A percentile compares a stretch with the other conserved stretches of the same genome.
Conservation (phyloP, 768 basidiomycete species). For the Boletus sp. region DNA sequence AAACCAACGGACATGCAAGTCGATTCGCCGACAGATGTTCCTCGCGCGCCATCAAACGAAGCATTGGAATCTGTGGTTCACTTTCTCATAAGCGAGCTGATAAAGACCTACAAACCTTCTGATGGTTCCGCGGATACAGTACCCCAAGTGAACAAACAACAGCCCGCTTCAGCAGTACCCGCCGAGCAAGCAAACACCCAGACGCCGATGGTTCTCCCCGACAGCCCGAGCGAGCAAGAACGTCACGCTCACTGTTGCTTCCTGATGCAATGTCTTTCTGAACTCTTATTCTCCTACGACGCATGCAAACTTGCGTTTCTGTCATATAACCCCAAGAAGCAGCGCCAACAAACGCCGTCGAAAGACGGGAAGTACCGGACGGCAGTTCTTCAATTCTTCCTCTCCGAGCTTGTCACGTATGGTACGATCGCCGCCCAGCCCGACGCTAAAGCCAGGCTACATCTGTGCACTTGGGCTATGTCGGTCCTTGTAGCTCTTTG, state of each 20-base stretch:
- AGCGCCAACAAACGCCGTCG: constrained; percentile 50
- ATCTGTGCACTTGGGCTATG: constrained; percentile 82
- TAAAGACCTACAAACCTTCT: constrained; percentile 52
- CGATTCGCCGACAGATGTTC: constrained; percentile 35
- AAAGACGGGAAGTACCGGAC: constrained; percentile 69
- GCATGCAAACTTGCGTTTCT: constrained; percentile 86
- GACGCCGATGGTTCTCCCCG: constrained; percentile 10
- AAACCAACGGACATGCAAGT: constrained; percentile 56
- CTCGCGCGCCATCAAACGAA: constrained; percentile 34
- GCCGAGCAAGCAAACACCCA: constrained; percentile 18
- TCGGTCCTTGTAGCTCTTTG: constrained; percentile 92
- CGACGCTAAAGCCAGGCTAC: constrained; percentile 51
- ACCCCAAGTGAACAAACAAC: constrained; percentile 15
- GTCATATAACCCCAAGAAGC: constrained; percentile 65
- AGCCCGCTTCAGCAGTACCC: background rate
- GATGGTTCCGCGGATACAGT: constrained; percentile 28
- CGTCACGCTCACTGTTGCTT: constrained; percentile 64
- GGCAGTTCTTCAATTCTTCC: constrained; percentile 72
- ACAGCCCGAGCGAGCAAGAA: constrained; percentile 20
- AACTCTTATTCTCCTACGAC: constrained; percentile 91
- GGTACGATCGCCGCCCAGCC: constrained; percentile 66
- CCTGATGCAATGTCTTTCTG: constrained; percentile 88
- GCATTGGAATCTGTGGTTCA: constrained; percentile 61
- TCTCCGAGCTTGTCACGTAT: constrained; percentile 79
- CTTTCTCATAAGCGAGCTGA: constrained; percentile 69